phyloP scores from a whole-genome alignment of 306 rosid genomes.

The Canavalia gladiata region DNA sequence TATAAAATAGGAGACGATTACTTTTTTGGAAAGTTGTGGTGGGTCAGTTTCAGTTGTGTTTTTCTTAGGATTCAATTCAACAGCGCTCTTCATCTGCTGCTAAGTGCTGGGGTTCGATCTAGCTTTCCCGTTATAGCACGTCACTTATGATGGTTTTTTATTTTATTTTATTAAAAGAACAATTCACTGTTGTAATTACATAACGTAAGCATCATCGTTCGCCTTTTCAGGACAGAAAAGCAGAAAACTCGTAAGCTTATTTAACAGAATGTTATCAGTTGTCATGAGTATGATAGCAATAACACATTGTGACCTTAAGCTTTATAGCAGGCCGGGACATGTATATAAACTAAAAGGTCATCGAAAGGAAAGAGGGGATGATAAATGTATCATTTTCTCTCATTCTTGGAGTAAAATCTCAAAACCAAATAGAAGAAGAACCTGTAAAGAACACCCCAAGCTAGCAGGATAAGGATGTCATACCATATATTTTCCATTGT shows the following conservation, averaged over 20 bases:
- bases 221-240: slow-evolving; percentile 14
- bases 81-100: neutral
- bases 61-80: neutral
- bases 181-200: neutral
- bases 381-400: slow-evolving; percentile 66
- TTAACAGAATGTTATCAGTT: slow-evolving; percentile 16
- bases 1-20: neutral
- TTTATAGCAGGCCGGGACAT: slow-evolving; percentile 1
- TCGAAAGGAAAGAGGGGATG: neutral
- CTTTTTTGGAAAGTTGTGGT: neutral
- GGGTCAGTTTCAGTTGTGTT: neutral
- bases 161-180: neutral
- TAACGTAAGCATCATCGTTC: neutral
- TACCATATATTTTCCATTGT: slow-evolving; percentile 56
- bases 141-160: neutral
- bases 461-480: slow-evolving; percentile 74
- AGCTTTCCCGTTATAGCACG: neutral
- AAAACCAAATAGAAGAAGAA: slow-evolving; percentile 83
- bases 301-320: slow-evolving; percentile 8
- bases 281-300: neutral
- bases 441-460: slow-evolving; percentile 90
- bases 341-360: neutral
- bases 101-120: slow-evolving; percentile 12
- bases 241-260: slow-evolving; percentile 30
- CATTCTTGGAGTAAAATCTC: slow-evolving; percentile 91